Evolutionary conservation across 345 rosid genomes (phyloP).

Genomic region (Brassica carinata): DNA sequence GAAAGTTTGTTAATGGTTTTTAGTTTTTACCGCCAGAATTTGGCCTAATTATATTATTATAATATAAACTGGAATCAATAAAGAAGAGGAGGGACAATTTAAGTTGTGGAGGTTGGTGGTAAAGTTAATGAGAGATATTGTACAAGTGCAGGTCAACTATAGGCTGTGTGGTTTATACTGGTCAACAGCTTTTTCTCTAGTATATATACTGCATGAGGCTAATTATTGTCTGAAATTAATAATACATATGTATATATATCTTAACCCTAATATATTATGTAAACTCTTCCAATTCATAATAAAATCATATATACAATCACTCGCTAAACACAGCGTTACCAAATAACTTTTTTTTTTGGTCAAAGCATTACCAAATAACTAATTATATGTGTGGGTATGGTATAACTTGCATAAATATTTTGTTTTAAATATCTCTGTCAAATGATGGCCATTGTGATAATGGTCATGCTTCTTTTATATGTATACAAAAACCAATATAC

Average conservation of each 20-base stretch:
- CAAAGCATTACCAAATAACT: background rate
- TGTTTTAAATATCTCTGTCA: background rate
- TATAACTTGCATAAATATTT: background rate
- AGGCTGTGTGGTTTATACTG: slow-evolving; percentile 21
- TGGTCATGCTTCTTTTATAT: slow-evolving; percentile 24
- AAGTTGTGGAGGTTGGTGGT: slow-evolving; percentile 41
- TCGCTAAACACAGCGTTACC: slow-evolving; percentile 13
- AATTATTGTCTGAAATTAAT: background rate
- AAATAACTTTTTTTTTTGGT: background rate
- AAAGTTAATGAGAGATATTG: slow-evolving; percentile 38
- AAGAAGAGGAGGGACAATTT: slow-evolving; percentile 17
- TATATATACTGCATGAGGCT: slow-evolving; percentile 13
- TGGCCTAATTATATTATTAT: background rate
- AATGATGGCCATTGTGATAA: slow-evolving; percentile 17
- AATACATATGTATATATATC: background rate
- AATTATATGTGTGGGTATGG: slow-evolving; percentile 7
- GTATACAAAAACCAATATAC: slow-evolving; percentile 9
- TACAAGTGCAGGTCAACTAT: slow-evolving; percentile 41
- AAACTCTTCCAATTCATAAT: background rate
- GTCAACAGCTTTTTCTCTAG: slow-evolving; percentile 18
- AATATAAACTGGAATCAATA: slow-evolving; percentile 1
- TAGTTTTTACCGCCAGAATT: slow-evolving; percentile 8
- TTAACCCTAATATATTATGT: slow-evolving; percentile 5
- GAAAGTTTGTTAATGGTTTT: slow-evolving; percentile 3
- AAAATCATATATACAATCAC: slow-evolving; percentile 4